A percentile compares a stretch with the other conserved stretches of the same genome.
Conservation (phyloP, 2,329 filamentous ascomycete genomes). For the Samsoniella hepiali region DNA sequence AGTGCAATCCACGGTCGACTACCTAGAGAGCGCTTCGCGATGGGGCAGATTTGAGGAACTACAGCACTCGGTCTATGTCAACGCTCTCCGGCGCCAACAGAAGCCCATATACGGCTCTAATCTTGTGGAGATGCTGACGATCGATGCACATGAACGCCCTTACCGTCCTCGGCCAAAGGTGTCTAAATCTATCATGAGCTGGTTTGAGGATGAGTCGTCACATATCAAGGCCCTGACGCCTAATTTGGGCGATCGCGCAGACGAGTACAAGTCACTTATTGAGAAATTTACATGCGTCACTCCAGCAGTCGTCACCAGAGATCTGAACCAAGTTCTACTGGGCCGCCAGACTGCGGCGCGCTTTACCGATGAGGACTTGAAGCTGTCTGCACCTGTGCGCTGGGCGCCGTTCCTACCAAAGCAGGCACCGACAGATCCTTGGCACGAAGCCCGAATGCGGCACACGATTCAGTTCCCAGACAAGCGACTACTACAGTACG, state of each 20-base stretch:
- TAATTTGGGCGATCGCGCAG: slow-evolving; percentile 69
- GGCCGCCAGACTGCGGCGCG: slow-evolving; percentile 56
- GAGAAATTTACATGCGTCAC: slow-evolving; percentile 91
- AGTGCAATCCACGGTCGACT: slow-evolving; percentile 65
- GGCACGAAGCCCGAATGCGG: slow-evolving; percentile 90
- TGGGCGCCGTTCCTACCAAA: slow-evolving; percentile 57
- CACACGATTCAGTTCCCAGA: slow-evolving; percentile 96
- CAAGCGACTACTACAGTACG: slow-evolving; percentile 92
- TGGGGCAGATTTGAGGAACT: slow-evolving; percentile 73
- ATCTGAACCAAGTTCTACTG: slow-evolving; percentile 66
- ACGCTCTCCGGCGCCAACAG: slow-evolving; percentile 75
- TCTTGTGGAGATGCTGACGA: slow-evolving; percentile 70
- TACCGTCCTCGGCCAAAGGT: slow-evolving; percentile 58
- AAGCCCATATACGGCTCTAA: slow-evolving; percentile 77
- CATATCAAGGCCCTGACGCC: slow-evolving; percentile 66
- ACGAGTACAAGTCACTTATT: slow-evolving; percentile 69
- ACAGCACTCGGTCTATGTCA: slow-evolving; percentile 76
- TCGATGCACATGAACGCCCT: slow-evolving; percentile 58
- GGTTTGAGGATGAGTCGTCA: slow-evolving; percentile 70
- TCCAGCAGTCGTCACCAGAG: slow-evolving; percentile 78
- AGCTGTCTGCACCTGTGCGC: slow-evolving; percentile 53
- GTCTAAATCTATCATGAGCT: slow-evolving; percentile 63
- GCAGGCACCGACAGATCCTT: slow-evolving; percentile 66
- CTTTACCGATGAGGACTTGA: slow-evolving; percentile 55
- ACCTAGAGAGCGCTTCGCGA: slow-evolving; percentile 67